Conservation (phyloP, 2,329 filamentous ascomycete species). For the Furcasterigmium furcatum region DNA sequence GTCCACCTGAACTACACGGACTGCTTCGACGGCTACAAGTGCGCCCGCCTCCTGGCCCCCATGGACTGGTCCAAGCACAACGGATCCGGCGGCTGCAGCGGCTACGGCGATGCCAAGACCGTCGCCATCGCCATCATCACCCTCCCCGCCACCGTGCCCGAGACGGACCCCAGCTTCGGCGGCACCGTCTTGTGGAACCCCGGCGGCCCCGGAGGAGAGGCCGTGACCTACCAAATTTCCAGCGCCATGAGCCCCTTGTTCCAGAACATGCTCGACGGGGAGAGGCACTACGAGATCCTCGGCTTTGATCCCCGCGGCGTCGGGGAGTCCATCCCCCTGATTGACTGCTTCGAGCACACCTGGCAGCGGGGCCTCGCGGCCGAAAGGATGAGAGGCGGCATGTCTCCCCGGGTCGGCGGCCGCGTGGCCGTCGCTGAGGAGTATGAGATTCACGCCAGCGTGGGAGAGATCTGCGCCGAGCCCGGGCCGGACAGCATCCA, state of each 20-base stretch:
- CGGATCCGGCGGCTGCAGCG: slow-evolving; percentile 1
- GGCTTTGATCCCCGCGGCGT: slow-evolving; percentile 33
- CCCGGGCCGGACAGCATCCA: slow-evolving; percentile 13
- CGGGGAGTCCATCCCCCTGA: slow-evolving; percentile 22
- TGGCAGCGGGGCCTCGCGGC: slow-evolving; percentile 16
- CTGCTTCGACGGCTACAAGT: slow-evolving; percentile 27
- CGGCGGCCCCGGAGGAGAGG: slow-evolving; percentile 32
- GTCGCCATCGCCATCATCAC: slow-evolving; percentile 28
- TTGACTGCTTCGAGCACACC: slow-evolving; percentile 24
- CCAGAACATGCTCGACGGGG: slow-evolving; percentile 18
- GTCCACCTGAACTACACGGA: slow-evolving; percentile 23
- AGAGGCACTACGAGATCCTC: slow-evolving; percentile 27
- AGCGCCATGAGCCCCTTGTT: slow-evolving; percentile 15
- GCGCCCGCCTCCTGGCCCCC: slow-evolving; percentile 30
- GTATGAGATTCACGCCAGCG: slow-evolving; percentile 11
- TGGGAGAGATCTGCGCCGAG: slow-evolving; percentile 17
- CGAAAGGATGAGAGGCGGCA: slow-evolving; percentile 16
- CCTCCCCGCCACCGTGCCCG: slow-evolving; percentile 25
- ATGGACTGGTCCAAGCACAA: slow-evolving; percentile 23
- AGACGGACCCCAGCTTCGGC: slow-evolving; percentile 24
- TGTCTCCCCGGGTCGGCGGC: background rate
- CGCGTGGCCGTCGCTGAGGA: no score
- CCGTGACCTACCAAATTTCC: slow-evolving; percentile 16
- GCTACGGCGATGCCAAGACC: background rate
- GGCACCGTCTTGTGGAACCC: slow-evolving; percentile 32